Evolutionary conservation across 352 stramenopile species (phyloP).

Genomic region (Globisporangium abappressorium): DNA sequence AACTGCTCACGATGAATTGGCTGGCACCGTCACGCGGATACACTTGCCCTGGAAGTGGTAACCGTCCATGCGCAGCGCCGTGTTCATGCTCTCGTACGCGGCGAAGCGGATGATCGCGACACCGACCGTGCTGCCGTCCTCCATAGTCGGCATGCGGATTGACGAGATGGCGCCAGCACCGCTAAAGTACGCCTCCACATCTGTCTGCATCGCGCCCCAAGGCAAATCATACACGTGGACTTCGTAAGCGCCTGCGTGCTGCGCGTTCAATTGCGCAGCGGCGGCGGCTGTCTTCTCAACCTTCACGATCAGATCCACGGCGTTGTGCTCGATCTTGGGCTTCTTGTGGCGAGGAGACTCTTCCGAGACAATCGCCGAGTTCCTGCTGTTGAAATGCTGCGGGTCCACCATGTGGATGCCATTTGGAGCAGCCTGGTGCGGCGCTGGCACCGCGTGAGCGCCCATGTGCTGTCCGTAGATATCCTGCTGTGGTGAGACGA

Average conservation of each 20-base stretch:
- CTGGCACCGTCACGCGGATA: slow-evolving; percentile 45
- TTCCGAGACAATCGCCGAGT: slow-evolving; percentile 10
- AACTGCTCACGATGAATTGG: slow-evolving; percentile 6
- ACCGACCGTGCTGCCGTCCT: slow-evolving; percentile 65
- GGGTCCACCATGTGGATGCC: slow-evolving; percentile 20
- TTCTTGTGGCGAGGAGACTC: slow-evolving; percentile 33
- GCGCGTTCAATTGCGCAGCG: slow-evolving; percentile 6
- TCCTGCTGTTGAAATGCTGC: slow-evolving; percentile 16
- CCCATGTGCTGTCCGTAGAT: slow-evolving; percentile 4
- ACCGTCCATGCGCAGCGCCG: slow-evolving; percentile 59
- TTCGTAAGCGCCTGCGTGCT: slow-evolving; percentile 27
- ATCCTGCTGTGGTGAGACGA: slow-evolving; percentile 12
- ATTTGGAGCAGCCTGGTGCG: background rate
- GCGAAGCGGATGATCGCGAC: slow-evolving; percentile 63
- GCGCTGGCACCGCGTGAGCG: background rate
- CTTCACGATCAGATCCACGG: slow-evolving; percentile 39
- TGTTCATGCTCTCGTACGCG: slow-evolving; percentile 42
- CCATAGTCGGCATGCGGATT: slow-evolving; percentile 68
- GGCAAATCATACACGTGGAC: slow-evolving; percentile 69
- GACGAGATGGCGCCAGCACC: slow-evolving; percentile 46
- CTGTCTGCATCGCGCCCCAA: slow-evolving; percentile 42
- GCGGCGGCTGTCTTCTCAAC: slow-evolving; percentile 34
- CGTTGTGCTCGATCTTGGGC: slow-evolving; percentile 27
- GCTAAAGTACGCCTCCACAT: slow-evolving; percentile 67
- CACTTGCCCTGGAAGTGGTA: slow-evolving; percentile 69